Conservation (phyloP, 306 rosid species). For the Inga oerstediana region DNA sequence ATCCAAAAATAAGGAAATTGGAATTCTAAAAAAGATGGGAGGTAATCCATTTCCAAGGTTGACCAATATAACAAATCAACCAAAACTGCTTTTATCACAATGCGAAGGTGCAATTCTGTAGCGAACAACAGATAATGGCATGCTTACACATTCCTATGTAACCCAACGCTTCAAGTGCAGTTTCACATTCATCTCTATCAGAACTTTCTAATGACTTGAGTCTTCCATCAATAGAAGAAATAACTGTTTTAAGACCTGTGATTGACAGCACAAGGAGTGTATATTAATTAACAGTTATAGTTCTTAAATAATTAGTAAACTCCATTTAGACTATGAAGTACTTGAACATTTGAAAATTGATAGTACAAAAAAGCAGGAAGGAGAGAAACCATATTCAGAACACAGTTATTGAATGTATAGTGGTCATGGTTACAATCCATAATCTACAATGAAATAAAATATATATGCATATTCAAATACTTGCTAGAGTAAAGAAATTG, state of each 20-base stretch:
- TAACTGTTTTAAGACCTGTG: conserved; percentile 63
- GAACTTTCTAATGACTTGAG: conserved; percentile 60
- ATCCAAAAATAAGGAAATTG: not conserved
- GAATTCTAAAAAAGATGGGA: conserved; percentile 13
- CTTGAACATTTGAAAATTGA: conserved; percentile 16
- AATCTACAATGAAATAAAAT: conserved; percentile 3
- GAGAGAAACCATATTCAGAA: conserved; percentile 14
- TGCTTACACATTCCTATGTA: conserved; percentile 88
- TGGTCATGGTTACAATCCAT: not conserved
- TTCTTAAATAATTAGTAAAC: not conserved
- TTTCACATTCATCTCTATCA: conserved; percentile 74
- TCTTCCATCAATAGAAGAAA: conserved; percentile 68
- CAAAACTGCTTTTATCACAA: conserved; percentile 13
- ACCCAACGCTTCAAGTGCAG: conserved; percentile 92
- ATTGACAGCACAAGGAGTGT: conserved; percentile 29
- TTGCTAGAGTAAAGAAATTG: not conserved
- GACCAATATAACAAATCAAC: conserved; percentile 27
- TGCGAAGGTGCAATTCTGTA: not conserved
- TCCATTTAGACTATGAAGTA: not conserved
- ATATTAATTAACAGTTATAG: conserved; percentile 14
- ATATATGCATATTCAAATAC: conserved; percentile 11
- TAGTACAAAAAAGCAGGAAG: conserved; percentile 15
- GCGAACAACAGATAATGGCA: conserved; percentile 25
- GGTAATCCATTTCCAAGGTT: conserved; percentile 5
- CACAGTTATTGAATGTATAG: conserved; percentile 2